Conservation (phyloP, 2,329 filamentous ascomycete genomes). For the Alternaria sp. region DNA sequence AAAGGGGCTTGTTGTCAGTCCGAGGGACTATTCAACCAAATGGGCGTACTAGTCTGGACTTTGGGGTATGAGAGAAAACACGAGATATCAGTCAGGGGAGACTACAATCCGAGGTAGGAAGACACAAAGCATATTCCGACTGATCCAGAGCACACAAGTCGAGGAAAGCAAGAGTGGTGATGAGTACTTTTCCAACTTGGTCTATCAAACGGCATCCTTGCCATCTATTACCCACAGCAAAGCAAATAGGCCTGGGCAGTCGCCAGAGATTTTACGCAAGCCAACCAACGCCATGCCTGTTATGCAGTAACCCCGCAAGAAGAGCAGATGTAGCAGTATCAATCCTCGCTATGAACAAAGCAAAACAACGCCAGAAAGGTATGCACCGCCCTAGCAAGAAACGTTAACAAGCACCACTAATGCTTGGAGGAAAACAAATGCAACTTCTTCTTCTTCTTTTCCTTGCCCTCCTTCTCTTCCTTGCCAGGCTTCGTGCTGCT, state of each 20-base stretch:
- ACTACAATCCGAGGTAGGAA: not conserved
- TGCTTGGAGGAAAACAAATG: conserved; percentile 60
- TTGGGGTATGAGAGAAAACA: not conserved
- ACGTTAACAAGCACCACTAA: conserved; percentile 19
- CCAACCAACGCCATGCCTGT: conserved; percentile 18
- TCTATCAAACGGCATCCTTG: not conserved
- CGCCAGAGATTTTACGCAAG: not conserved
- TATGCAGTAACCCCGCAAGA: conserved; percentile 8
- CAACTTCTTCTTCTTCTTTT: conserved; percentile 65
- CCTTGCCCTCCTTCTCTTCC: conserved; percentile 39
- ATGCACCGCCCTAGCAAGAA: conserved; percentile 11
- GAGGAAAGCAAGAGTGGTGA: not conserved
- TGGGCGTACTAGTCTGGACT: conserved; percentile 56
- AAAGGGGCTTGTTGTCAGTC: conserved; percentile 89
- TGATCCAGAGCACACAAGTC: not conserved
- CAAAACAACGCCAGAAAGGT: conserved; percentile 20
- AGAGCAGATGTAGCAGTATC: conserved; percentile 8
- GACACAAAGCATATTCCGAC: not conserved
- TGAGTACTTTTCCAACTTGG: not conserved
- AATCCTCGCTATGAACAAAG: conserved; percentile 19
- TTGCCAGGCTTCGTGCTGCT: conserved; percentile 30
- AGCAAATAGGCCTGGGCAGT: not conserved
- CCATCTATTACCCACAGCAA: not conserved
- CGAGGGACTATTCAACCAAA: conserved; percentile 78
- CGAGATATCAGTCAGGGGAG: not conserved